phyloP scores from a whole-genome alignment of 2,329 filamentous ascomycete genomes.

The Phaeomoniella chlamydospora region DNA sequence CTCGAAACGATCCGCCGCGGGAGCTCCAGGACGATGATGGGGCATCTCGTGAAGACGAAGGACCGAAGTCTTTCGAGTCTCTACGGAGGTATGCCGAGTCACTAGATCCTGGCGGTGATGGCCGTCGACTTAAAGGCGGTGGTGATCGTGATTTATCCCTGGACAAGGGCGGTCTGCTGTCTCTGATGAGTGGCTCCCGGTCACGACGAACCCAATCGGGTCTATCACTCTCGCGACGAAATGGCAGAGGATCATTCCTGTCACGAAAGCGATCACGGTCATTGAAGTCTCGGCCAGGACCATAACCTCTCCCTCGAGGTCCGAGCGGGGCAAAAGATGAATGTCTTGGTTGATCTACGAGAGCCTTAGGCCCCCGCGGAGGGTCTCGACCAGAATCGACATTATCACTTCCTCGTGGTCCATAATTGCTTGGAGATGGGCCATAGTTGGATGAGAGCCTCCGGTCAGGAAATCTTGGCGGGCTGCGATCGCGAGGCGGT shows the following conservation, averaged over 20 bases:
- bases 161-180: constrained; percentile 26
- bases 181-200: constrained; percentile 28
- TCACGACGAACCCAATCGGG: constrained; percentile 30
- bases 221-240: constrained; percentile 21
- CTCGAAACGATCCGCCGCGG: constrained; percentile 23
- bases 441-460: constrained; percentile 51
- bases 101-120: constrained; percentile 19
- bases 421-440: constrained; percentile 37
- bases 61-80: constrained; percentile 24
- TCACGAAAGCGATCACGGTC: constrained; percentile 25
- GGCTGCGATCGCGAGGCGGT: constrained; percentile 54
- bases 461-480: constrained; percentile 56
- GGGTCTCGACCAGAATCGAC: constrained; percentile 38
- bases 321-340: constrained; percentile 4
- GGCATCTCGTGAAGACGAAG: constrained; percentile 21
- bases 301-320: constrained; percentile 50
- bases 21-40: constrained; percentile 18
- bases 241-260: constrained; percentile 23
- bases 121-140: constrained; percentile 23
- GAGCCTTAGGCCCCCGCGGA: constrained; percentile 67
- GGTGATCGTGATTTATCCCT: constrained; percentile 30
- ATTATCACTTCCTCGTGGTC: constrained; percentile 39
- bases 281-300: constrained; percentile 44
- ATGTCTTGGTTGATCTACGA: constrained; percentile 21
- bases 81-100: constrained; percentile 25